These are phyloP conservation scores for Collybiopsis confluens DNA, from an alignment of 768 basidiomycete genomes.

Conservation along the genomic window DNA sequence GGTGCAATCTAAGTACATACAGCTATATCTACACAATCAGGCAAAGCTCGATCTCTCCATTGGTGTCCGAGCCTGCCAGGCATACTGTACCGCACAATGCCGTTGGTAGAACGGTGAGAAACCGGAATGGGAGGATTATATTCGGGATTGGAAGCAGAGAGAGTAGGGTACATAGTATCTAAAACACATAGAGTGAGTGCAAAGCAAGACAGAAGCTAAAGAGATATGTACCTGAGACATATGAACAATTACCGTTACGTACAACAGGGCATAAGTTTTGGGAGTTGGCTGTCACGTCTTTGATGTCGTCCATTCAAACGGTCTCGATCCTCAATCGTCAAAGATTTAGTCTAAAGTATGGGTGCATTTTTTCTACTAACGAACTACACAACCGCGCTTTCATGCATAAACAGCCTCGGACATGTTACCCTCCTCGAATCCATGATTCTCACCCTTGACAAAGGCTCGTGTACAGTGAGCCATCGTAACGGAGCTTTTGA, in stretches of 20 bases:
- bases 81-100: slow-evolving; percentile 84
- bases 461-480: slow-evolving; percentile 89
- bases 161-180: slow-evolving; percentile 7
- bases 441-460: slow-evolving; percentile 67
- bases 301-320: too few species aligned
- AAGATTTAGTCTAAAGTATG: too few species aligned
- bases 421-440: slow-evolving; percentile 46
- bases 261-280: too few species aligned
- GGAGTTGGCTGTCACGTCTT: too few species aligned
- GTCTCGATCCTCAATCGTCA: too few species aligned
- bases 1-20: too few species aligned
- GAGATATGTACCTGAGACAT: too few species aligned
- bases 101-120: slow-evolving; percentile 82
- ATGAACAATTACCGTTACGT: too few species aligned
- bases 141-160: slow-evolving; percentile 1
- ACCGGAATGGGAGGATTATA: slow-evolving; percentile 51
- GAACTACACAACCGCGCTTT: neutral
- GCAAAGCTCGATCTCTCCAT: slow-evolving; percentile 35
- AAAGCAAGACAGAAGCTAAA: too few species aligned
- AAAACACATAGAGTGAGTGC: too few species aligned
- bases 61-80: slow-evolving; percentile 42
- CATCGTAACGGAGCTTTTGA: slow-evolving; percentile 84
- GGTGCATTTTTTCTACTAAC: too few species aligned
- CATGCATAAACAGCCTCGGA: slow-evolving; percentile 41
- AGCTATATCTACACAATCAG: too few species aligned